Base-by-base conservation (phyloP, 2,329 filamentous ascomycete species). In the Juglanconis juglandina region DNA sequence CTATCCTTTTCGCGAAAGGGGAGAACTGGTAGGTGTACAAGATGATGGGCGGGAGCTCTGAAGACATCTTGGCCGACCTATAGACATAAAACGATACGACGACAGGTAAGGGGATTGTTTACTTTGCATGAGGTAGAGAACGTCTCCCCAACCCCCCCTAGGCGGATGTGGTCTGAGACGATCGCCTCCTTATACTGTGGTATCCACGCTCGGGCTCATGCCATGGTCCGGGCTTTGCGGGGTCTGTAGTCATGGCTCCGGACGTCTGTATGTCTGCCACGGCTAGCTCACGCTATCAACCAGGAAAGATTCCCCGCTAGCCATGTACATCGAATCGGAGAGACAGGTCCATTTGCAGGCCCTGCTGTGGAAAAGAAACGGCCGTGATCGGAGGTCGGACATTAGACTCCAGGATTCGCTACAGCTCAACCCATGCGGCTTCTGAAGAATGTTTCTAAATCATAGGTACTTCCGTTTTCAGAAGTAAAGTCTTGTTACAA, bases 11-110 rank as follows among this genome's bases (percentile, higher is more conserved):
- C 7, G 86, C 87, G 67, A 84, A 90, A 0, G 87, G 87, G 10
- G 87, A 90, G 67, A 77, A 80, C 1, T 77, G 70, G 70, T 91
- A 91, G 71, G 89, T 86, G 70, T 87, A 90, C 1, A 91, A 68
- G 7, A 89, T 76, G 24, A 88, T 80, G n/a, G 72, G 71, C 4
- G 59, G 56, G 42, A 41, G 34, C 32, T 62, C 53, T 32, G 58
- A 35, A 6, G 61, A 56, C 61, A 63, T 63, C n/a, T 10, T 55
- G 39, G 34, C 14, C 34, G 11, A n/a, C 4, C n/a, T 10, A 14
- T 14, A 3, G 2, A 24, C 24, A 24, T 24, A 24, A 34, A 9
- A 17, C 11, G 32, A 7, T 34, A 47, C 13, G 14, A 30, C 14
- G 7, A 11, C 8, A n/a, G 41, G 8, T 5, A 30, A 24, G 3